Base-by-base conservation (phyloP, 495 filamentous ascomycete genomes). In the Platismatia glauca region DNA sequence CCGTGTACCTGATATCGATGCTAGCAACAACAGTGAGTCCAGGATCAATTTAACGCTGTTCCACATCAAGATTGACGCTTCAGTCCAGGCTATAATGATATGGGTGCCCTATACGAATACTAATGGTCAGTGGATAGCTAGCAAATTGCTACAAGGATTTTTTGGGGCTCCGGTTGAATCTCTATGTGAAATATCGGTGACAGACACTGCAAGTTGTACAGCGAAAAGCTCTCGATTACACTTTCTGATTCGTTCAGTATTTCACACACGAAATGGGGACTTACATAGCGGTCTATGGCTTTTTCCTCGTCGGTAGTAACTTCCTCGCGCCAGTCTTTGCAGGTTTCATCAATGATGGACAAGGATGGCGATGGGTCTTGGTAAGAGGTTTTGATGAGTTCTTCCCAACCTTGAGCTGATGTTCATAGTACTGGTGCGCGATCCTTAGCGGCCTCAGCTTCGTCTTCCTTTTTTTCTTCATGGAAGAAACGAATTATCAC, bases 401-500 rank as follows among this genome's bases (percentile, higher is more conserved):
- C 15, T 18, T 15, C 7, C 11, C 18, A 0, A 27, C 62, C 5
- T 43, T 8, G 43, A 46, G 38, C 63, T 65, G 31, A 65, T 46
- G 0, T 0, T 37, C 22, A 7, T 50, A 70, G 60, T 87, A 85
- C 70, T 85, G 82, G 78, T 81, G 81, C 38, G 82, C 83, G 11
- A 84, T 87, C 35, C 86, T 87, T 66, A 72, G 76, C 58, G 85
- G 68, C 1, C 74, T 76, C 29, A 77, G 74, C 1, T 79, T 81
- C 56, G 68, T 83, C 7, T 84, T 87, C 64, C 75, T 86, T 0
- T 85, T 86, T 73, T 83, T 86, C 72, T 84, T 85, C 71, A 83
- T 86, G 80, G 86, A 88, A 71, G 85, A 89, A 69, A 87, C 85
- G 2, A 86, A 85, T 68, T 87, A 82, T 65, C 74, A 78, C 55